Evolutionary conservation across 1,139 yeast genomes (phyloP).

Genomic region (Suhomyces bolitotheri): DNA sequence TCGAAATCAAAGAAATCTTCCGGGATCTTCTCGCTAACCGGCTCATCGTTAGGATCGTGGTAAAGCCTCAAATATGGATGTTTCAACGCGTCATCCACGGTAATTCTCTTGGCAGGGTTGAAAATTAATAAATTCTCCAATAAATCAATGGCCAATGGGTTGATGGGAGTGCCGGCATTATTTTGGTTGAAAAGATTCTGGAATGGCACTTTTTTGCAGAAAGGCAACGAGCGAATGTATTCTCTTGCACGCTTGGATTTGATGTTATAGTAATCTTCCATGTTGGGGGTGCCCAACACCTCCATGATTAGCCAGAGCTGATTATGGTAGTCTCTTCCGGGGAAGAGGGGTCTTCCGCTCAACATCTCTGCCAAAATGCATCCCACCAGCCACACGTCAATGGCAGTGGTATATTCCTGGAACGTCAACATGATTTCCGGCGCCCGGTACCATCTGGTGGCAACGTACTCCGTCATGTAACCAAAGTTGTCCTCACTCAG

Average conservation of each 20-base stretch:
- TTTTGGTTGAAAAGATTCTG: conserved; percentile 17
- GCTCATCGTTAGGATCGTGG: conserved; percentile 86
- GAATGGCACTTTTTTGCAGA: conserved; percentile 58
- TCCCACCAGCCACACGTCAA: conserved; percentile 96
- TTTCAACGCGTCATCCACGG: conserved; percentile 74
- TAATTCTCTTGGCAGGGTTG: conserved; percentile 75
- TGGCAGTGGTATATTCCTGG: conserved; percentile 90
- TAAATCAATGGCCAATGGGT: conserved; percentile 76
- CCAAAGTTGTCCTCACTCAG: conserved; percentile 62
- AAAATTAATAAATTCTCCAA: conserved; percentile 73
- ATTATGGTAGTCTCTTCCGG: conserved; percentile 92
- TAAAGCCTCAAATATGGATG: conserved; percentile 82
- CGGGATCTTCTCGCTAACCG: conserved; percentile 70
- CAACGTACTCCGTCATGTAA: conserved; percentile 93
- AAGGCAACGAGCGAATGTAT: conserved; percentile 75
- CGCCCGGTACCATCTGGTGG: conserved; percentile 96
- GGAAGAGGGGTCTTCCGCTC: conserved; percentile 82
- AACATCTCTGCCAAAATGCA: conserved; percentile 94
- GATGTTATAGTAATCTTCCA: conserved; percentile 77
- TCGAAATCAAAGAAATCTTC: conserved; percentile 84
- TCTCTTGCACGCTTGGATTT: conserved; percentile 84
- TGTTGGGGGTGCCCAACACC: conserved; percentile 84
- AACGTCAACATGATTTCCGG: conserved; percentile 96
- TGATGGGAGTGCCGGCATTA: conserved; percentile 25
- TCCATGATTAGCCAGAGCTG: conserved; percentile 86